These are phyloP conservation scores for Camelina sativa DNA, from an alignment of 345 rosid genomes.

Conservation along the genomic window DNA sequence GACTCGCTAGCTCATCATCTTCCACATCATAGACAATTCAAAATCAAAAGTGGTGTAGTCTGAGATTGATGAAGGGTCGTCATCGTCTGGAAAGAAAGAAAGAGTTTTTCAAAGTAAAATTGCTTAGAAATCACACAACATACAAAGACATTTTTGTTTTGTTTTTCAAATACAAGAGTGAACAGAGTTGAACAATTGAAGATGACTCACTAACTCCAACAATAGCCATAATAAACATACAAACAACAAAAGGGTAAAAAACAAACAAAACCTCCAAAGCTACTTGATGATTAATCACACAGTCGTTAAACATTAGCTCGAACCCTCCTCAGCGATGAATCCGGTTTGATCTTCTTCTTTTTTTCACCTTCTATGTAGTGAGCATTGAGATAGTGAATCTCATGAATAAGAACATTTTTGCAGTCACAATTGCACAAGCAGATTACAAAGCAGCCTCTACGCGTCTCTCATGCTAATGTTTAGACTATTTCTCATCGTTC, in stretches of 20 bases:
- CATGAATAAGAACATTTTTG: slow-evolving; percentile 6
- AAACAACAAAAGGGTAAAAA: slow-evolving; percentile 14
- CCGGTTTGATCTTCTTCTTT: slow-evolving; percentile 16
- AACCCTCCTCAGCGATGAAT: slow-evolving; percentile 11
- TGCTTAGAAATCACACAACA: slow-evolving; percentile 39
- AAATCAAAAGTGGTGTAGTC: slow-evolving; percentile 23
- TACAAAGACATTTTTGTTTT: not conserved
- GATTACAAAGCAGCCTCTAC: not conserved
- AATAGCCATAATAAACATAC: slow-evolving; percentile 29
- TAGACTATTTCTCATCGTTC: slow-evolving; percentile 95
- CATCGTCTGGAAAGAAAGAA: slow-evolving; percentile 30
- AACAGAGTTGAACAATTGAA: slow-evolving; percentile 11
- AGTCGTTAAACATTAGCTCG: slow-evolving; percentile 27
- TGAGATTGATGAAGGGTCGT: slow-evolving; percentile 24
- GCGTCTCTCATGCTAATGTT: slow-evolving; percentile 95
- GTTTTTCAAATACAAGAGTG: slow-evolving; percentile 31
- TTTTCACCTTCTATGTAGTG: slow-evolving; percentile 12
- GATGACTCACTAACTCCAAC: slow-evolving; percentile 39
- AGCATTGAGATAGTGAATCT: slow-evolving; percentile 18
- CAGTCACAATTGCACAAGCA: slow-evolving; percentile 13
- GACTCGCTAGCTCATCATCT: slow-evolving; percentile 42
- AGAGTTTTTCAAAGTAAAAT: not conserved
- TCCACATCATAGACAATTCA: not conserved
- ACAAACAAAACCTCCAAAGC: slow-evolving; percentile 17
- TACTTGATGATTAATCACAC: slow-evolving; percentile 24